Evolutionary conservation across 805 yeast species (phyloP).

Genomic region (Sungouiozyma ichnusensis): DNA sequence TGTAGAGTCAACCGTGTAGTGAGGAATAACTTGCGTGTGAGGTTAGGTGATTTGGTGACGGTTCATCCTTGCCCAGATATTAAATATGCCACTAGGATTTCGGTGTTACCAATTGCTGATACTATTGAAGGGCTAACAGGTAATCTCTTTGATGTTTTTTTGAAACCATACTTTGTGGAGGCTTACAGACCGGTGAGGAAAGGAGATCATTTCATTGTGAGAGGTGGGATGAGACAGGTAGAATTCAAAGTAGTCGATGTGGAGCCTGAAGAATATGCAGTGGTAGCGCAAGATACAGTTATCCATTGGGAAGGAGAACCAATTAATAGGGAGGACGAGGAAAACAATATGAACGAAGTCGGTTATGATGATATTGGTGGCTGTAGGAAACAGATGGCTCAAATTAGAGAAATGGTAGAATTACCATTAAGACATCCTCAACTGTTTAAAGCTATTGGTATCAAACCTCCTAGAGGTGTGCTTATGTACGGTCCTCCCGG

Average conservation of each 20-base stretch:
- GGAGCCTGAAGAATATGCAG: slow-evolving; percentile 94
- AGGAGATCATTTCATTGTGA: slow-evolving; percentile 90
- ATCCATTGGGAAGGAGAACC: slow-evolving; percentile 99
- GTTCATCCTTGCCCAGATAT: slow-evolving; percentile 96
- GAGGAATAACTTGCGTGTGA: slow-evolving; percentile 85
- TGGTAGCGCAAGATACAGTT: slow-evolving; percentile 96
- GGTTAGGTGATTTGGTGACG: slow-evolving; percentile 86
- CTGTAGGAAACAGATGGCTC: slow-evolving; percentile 98
- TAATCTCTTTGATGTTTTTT: slow-evolving; percentile 86
- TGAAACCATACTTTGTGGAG: slow-evolving; percentile 97
- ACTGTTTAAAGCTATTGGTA: slow-evolving; percentile 94
- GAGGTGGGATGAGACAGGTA: slow-evolving; percentile 99
- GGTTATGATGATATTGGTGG: slow-evolving; percentile 99
- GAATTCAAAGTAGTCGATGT: slow-evolving; percentile 98
- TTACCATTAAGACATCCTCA: slow-evolving; percentile 97
- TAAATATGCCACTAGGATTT: slow-evolving; percentile 90
- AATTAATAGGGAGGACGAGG: slow-evolving; percentile 50
- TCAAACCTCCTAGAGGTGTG: slow-evolving; percentile 97
- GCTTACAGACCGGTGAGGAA: slow-evolving; percentile 98
- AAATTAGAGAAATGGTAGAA: slow-evolving; percentile 96
- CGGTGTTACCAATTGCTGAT: slow-evolving; percentile 94
- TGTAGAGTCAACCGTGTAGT: slow-evolving; percentile 93
- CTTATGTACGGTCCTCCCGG: slow-evolving; percentile 99
- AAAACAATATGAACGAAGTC: slow-evolving; percentile 89
- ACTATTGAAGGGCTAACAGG: slow-evolving; percentile 98